Conservation (phyloP, 176 grass and related monocot species). For the Lolium perenne region DNA sequence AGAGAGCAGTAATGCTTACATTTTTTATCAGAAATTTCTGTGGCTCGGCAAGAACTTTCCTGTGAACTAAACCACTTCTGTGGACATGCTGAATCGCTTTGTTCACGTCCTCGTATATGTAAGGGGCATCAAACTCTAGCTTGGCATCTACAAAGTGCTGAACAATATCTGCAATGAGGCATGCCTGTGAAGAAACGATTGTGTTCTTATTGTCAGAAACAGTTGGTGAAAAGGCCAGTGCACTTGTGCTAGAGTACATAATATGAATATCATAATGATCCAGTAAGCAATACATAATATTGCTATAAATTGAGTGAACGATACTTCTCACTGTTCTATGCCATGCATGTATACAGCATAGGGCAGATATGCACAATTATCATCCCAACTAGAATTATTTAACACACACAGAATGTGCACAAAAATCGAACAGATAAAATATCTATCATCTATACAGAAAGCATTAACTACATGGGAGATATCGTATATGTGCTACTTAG, state of each 20-base stretch:
- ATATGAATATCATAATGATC: neutral
- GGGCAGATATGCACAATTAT: constrained; percentile 2
- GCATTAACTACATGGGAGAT: constrained; percentile 24
- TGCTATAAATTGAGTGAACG: neutral
- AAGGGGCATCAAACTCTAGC: constrained; percentile 94
- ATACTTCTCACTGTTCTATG: neutral
- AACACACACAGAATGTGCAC: neutral
- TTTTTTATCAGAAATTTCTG: constrained; percentile 93
- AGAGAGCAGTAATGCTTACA: constrained; percentile 49
- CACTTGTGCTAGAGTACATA: neutral
- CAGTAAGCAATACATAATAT: neutral
- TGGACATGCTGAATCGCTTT: constrained; percentile 96
- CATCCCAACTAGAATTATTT: constrained; percentile 6
- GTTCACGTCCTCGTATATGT: constrained; percentile 94
- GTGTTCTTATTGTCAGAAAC: constrained; percentile 50
- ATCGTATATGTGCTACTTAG: neutral
- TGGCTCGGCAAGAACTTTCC: constrained; percentile 86
- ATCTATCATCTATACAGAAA: neutral
- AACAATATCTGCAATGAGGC: constrained; percentile 95
- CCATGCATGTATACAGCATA: neutral
- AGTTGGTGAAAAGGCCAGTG: neutral
- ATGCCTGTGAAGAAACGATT: constrained; percentile 68
- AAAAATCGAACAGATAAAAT: too few species aligned
- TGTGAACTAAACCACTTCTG: constrained; percentile 85
- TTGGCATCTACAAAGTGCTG: constrained; percentile 94